Conservation (phyloP, 2,329 filamentous ascomycete genomes). For the Exophiala alcalophila region DNA sequence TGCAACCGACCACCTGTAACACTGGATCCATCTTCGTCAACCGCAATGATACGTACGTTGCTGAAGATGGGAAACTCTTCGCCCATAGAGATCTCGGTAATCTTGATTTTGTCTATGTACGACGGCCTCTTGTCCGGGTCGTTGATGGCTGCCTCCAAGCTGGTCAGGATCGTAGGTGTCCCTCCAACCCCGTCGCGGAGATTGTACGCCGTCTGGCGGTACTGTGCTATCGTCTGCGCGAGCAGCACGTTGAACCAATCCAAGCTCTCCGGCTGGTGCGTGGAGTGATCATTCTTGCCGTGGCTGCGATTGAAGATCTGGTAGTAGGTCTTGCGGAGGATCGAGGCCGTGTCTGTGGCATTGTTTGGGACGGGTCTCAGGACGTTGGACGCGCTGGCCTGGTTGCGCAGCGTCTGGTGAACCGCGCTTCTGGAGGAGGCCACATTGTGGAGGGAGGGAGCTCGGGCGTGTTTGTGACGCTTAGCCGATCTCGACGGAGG, state of each 20-base stretch:
- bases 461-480: slow-evolving; percentile 72
- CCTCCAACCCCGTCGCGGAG: slow-evolving; percentile 60
- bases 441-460: slow-evolving; percentile 57
- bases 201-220: slow-evolving; percentile 85
- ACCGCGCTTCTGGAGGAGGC: slow-evolving; percentile 40
- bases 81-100: slow-evolving; percentile 89
- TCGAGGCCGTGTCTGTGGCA: slow-evolving; percentile 76
- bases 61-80: slow-evolving; percentile 99
- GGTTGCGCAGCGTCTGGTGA: slow-evolving; percentile 46
- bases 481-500: slow-evolving; percentile 70
- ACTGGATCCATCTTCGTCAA: slow-evolving; percentile 50
- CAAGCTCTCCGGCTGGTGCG: slow-evolving; percentile 91
- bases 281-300: slow-evolving; percentile 53
- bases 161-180: slow-evolving; percentile 68
- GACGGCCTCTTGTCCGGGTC: slow-evolving; percentile 81
- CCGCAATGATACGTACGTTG: slow-evolving; percentile 92
- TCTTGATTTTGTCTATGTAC: slow-evolving; percentile 88
- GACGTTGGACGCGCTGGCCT: slow-evolving; percentile 62
- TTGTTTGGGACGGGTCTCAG: slow-evolving; percentile 70
- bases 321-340: slow-evolving; percentile 96
- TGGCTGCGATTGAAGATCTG: slow-evolving; percentile 54
- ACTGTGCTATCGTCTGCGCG: slow-evolving; percentile 93
- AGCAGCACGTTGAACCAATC: slow-evolving; percentile 99
- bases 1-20: slow-evolving; percentile 74
- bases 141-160: slow-evolving; percentile 81